Evolutionary conservation across 371 early-diverging fungal genomes (phyloP).

Genomic region (Mucor circinelloides): DNA sequence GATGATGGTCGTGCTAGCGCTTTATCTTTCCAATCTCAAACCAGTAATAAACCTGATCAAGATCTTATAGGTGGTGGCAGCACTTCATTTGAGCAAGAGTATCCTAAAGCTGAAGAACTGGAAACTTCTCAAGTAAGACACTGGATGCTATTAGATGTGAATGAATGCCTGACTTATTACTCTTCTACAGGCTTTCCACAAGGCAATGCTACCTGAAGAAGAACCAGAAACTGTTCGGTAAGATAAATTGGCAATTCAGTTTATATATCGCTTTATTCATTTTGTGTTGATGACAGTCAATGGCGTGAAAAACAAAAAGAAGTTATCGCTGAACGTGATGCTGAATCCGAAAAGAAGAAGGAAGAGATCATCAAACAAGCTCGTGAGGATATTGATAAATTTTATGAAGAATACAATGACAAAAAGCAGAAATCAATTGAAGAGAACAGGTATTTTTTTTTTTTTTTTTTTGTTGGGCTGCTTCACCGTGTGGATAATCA

Average conservation of each 20-base stretch:
- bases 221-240: slow-evolving; percentile 66
- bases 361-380: slow-evolving; percentile 73
- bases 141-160: not conserved
- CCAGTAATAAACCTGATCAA: slow-evolving; percentile 7
- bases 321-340: slow-evolving; percentile 80
- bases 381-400: slow-evolving; percentile 83
- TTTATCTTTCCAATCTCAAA: slow-evolving; percentile 2
- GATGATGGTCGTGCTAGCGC: slow-evolving; percentile 2
- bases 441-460: slow-evolving; percentile 66
- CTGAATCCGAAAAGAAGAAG: slow-evolving; percentile 65
- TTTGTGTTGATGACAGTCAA: slow-evolving; percentile 58
- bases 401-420: slow-evolving; percentile 95
- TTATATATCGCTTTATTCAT: not conserved
- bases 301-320: slow-evolving; percentile 82
- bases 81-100: slow-evolving; percentile 43
- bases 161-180: not conserved
- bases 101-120: slow-evolving; percentile 52
- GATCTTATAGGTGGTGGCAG: slow-evolving; percentile 3
- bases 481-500: not conserved
- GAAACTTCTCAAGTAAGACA: slow-evolving; percentile 50
- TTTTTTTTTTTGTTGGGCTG: not conserved
- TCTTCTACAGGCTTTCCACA: slow-evolving; percentile 49
- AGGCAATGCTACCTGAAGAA: slow-evolving; percentile 51
- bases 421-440: slow-evolving; percentile 80
- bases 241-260: not conserved